A percentile compares a stretch with the other conserved stretches of the same genome.
phyloP scores from a whole-genome alignment of 352 stramenopile genomes.

The Globisporangium apiculatum region DNA sequence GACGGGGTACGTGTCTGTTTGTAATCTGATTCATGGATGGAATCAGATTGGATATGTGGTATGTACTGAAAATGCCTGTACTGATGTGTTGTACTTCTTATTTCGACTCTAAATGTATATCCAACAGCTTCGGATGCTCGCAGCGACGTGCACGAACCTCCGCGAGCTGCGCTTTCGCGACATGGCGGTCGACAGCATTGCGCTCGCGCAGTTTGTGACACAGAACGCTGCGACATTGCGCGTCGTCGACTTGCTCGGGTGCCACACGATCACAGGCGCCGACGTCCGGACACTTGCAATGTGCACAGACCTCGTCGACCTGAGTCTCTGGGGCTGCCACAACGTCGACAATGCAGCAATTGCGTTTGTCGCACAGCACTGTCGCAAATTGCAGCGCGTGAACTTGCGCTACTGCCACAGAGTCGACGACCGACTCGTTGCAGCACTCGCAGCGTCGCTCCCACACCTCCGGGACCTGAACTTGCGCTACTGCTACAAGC shows the following conservation, averaged over 20 bases:
- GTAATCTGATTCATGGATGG: not conserved
- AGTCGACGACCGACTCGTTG: slow-evolving; percentile 66
- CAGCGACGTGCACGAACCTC: slow-evolving; percentile 35
- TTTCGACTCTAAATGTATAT: too few relatives aligned
- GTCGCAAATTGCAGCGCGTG: slow-evolving; percentile 34
- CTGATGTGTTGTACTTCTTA: too few relatives aligned
- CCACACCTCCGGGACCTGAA: slow-evolving; percentile 62
- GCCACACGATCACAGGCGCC: slow-evolving; percentile 53
- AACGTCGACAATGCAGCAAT: slow-evolving; percentile 70
- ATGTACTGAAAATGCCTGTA: too few relatives aligned
- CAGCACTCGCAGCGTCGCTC: slow-evolving; percentile 35
- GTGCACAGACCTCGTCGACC: slow-evolving; percentile 39
- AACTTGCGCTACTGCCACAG: slow-evolving; percentile 84
- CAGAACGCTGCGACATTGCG: slow-evolving; percentile 43
- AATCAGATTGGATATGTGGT: not conserved
- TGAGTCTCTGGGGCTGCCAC: slow-evolving; percentile 73
- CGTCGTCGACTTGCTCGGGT: slow-evolving; percentile 68
- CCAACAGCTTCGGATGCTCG: slow-evolving; percentile 24
- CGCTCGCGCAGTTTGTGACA: slow-evolving; percentile 39
- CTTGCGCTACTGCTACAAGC: slow-evolving; percentile 83
- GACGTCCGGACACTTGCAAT: slow-evolving; percentile 38
- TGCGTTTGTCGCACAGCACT: slow-evolving; percentile 43
- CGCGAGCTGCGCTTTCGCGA: slow-evolving; percentile 61
- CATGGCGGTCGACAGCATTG: slow-evolving; percentile 51
- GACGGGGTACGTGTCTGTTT: slow-evolving; percentile 23